A percentile compares a stretch with the other conserved stretches of the same genome.
These are phyloP conservation scores for Lentinula boryana DNA, from an alignment of 768 basidiomycete genomes.

Conservation along the genomic window DNA sequence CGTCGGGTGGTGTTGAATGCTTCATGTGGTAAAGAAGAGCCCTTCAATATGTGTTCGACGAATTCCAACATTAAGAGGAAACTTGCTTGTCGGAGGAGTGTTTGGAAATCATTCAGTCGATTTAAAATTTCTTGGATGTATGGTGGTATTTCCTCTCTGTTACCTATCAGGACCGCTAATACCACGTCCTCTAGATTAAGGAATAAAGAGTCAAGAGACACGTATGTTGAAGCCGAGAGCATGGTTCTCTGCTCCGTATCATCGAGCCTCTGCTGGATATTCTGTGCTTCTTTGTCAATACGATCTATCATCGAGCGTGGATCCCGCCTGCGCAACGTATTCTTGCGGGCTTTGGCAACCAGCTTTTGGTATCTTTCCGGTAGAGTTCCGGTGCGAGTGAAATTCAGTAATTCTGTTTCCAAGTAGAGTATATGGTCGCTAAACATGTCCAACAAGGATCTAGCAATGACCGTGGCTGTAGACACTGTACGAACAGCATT, in stretches of 20 bases:
- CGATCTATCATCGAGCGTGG: background rate
- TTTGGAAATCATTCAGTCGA: slow-evolving; percentile 15
- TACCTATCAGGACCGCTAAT: slow-evolving; percentile 11
- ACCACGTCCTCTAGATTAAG: slow-evolving; percentile 9
- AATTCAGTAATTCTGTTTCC: slow-evolving; percentile 16
- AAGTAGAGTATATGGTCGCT: slow-evolving; percentile 18
- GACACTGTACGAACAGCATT: slow-evolving; percentile 15
- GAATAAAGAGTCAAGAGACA: slow-evolving; percentile 13
- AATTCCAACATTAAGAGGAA: slow-evolving; percentile 25
- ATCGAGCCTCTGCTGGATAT: background rate
- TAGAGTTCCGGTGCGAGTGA: slow-evolving; percentile 11
- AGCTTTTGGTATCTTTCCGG: background rate
- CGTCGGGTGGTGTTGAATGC: slow-evolving; percentile 31
- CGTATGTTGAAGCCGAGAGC: slow-evolving; percentile 5
- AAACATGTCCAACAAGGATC: slow-evolving; percentile 27
- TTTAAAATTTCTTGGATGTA: slow-evolving; percentile 17
- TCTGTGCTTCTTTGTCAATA: background rate
- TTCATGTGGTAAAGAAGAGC: slow-evolving; percentile 23
- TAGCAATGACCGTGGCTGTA: slow-evolving; percentile 23
- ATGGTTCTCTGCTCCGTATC: background rate
- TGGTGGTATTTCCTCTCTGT: slow-evolving; percentile 9
- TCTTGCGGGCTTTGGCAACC: background rate
- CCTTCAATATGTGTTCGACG: slow-evolving; percentile 12
- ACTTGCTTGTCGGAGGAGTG: slow-evolving; percentile 23
- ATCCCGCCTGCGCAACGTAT: background rate